A percentile compares a stretch with the other conserved stretches of the same genome.
Conservation (phyloP, 805 yeast species). For the Cyberlindnera amylophila region DNA sequence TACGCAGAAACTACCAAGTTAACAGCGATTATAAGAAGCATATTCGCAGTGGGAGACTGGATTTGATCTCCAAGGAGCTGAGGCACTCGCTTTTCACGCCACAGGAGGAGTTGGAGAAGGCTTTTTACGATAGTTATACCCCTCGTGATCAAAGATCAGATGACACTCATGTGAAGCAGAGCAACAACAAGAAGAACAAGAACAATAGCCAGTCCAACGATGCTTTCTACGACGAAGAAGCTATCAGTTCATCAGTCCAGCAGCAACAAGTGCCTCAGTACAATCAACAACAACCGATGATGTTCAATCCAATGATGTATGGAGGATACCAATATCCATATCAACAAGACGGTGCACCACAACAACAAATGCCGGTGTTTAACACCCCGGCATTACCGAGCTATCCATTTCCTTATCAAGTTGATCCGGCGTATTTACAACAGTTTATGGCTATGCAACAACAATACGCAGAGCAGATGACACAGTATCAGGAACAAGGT, state of each 20-base stretch:
- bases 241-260: too few relatives aligned
- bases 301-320: too few relatives aligned
- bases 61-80: constrained; percentile 20
- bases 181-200: neutral
- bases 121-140: constrained; percentile 21
- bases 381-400: neutral
- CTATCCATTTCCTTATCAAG: neutral
- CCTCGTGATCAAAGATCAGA: constrained; percentile 22
- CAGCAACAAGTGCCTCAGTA: too few relatives aligned
- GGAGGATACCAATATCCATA: too few relatives aligned
- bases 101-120: constrained; percentile 12
- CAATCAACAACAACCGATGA: too few relatives aligned
- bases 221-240: too few relatives aligned
- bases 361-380: too few relatives aligned
- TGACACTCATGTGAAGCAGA: neutral
- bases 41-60: constrained; percentile 25
- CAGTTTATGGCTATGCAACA: neutral
- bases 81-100: constrained; percentile 17
- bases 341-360: too few relatives aligned
- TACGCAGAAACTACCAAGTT: constrained; percentile 17
- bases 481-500: neutral
- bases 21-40: constrained; percentile 23
- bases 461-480: constrained; percentile 1
- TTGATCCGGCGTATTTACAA: neutral
- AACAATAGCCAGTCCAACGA: too few relatives aligned